Evolutionary conservation across 768 basidiomycete species (phyloP).

Genomic region (Russula sp.): DNA sequence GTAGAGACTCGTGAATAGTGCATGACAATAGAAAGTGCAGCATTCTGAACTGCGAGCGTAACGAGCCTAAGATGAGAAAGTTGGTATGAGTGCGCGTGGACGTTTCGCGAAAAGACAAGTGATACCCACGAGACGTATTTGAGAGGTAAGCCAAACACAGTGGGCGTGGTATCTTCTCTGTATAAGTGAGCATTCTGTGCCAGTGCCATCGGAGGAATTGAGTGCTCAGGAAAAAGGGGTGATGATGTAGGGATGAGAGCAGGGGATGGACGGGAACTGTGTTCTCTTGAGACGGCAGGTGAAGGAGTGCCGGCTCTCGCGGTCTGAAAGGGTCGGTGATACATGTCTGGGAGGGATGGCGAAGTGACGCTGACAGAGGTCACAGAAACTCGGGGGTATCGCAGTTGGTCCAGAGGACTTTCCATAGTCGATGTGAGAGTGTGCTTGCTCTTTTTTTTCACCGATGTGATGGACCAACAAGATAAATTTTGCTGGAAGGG

Average conservation of each 20-base stretch:
- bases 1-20: slow-evolving; percentile 95
- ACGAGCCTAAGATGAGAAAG: slow-evolving; percentile 46
- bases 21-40: slow-evolving; percentile 93
- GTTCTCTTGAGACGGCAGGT: slow-evolving; percentile 33
- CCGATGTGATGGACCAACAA: not conserved
- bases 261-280: slow-evolving; percentile 34
- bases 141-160: slow-evolving; percentile 63
- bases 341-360: slow-evolving; percentile 44
- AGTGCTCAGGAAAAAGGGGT: slow-evolving; percentile 17
- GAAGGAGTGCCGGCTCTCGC: slow-evolving; percentile 45
- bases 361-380: slow-evolving; percentile 19
- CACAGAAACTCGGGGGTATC: slow-evolving; percentile 18
- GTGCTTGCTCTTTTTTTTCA: not conserved
- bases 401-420: slow-evolving; percentile 12
- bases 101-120: not conserved
- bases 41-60: slow-evolving; percentile 91
- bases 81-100: slow-evolving; percentile 7
- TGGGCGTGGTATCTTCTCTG: slow-evolving; percentile 35
- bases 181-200: slow-evolving; percentile 1
- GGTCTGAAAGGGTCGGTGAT: slow-evolving; percentile 55
- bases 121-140: slow-evolving; percentile 74
- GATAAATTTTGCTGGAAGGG: not conserved
- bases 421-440: slow-evolving; percentile 8
- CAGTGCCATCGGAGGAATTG: slow-evolving; percentile 18
- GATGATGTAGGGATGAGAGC: slow-evolving; percentile 14